phyloP scores from a whole-genome alignment of 2,329 filamentous ascomycete genomes.

The Zymoseptoria pseudotritici region DNA sequence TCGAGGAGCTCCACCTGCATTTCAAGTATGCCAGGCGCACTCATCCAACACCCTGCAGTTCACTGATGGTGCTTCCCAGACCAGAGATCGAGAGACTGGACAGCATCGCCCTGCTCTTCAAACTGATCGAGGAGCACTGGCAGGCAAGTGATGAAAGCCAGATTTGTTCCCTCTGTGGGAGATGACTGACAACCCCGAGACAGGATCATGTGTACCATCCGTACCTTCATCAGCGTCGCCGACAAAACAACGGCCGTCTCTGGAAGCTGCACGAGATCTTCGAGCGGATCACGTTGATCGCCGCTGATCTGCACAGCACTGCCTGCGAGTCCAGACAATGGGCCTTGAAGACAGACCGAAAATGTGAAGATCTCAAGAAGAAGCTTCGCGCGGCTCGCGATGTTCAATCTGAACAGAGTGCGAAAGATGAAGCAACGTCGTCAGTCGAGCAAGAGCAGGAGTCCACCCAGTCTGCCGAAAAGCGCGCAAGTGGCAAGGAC shows the following conservation, averaged over 20 bases:
- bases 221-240: neutral
- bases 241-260: neutral
- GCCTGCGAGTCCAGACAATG: neutral
- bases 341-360: neutral
- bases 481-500: neutral
- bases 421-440: neutral
- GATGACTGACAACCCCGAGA: neutral
- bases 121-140: neutral
- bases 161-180: neutral
- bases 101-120: neutral
- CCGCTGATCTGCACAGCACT: neutral
- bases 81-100: neutral
- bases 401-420: neutral
- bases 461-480: neutral
- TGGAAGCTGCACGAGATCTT: neutral
- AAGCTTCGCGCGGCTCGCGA: neutral
- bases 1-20: neutral
- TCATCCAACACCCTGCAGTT: neutral
- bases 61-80: neutral
- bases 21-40: neutral
- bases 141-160: neutral
- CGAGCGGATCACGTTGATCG: neutral
- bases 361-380: neutral
- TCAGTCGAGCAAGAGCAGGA: neutral
- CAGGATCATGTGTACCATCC: neutral